Conservation (phyloP, 768 basidiomycete species). For the Mrakia blollopis region DNA sequence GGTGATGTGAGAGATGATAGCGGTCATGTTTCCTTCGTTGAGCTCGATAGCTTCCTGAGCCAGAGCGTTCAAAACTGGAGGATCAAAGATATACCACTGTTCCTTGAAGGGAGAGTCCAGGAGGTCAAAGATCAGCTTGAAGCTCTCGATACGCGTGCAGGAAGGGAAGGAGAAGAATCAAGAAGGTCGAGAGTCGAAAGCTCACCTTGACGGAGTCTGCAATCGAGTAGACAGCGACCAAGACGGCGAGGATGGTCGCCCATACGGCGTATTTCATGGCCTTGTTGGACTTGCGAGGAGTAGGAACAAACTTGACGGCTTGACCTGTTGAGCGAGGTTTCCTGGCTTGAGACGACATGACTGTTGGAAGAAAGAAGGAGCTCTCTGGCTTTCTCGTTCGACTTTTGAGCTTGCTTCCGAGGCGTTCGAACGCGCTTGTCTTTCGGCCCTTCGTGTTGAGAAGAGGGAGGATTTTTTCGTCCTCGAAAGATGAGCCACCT, state of each 20-base stretch:
- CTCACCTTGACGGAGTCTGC: slow-evolving; percentile 42
- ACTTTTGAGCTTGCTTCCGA: not conserved
- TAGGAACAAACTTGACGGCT: not conserved
- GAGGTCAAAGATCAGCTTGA: slow-evolving; percentile 6
- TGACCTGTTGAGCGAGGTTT: slow-evolving; percentile 5
- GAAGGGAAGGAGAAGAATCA: not conserved
- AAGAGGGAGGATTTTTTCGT: not conserved
- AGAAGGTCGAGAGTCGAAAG: not conserved
- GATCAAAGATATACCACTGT: slow-evolving; percentile 83
- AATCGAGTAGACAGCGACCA: slow-evolving; percentile 34
- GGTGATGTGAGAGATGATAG: slow-evolving; percentile 77
- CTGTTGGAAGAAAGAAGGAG: not conserved
- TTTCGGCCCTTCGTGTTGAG: not conserved
- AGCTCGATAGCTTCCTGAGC: slow-evolving; percentile 66
- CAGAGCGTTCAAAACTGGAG: slow-evolving; percentile 63
- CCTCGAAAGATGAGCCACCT: not conserved
- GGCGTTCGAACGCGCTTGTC: not conserved
- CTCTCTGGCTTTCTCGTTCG: not conserved
- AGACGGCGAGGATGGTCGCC: slow-evolving; percentile 33
- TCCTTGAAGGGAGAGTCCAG: slow-evolving; percentile 49
- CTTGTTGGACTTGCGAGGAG: not conserved
- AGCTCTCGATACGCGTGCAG: not conserved
- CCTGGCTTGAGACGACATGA: not conserved
- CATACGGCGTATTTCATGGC: not conserved
- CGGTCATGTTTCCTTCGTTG: slow-evolving; percentile 58